Evolutionary conservation across 352 stramenopile species (phyloP).

Genomic region (Pythium chondricola): DNA sequence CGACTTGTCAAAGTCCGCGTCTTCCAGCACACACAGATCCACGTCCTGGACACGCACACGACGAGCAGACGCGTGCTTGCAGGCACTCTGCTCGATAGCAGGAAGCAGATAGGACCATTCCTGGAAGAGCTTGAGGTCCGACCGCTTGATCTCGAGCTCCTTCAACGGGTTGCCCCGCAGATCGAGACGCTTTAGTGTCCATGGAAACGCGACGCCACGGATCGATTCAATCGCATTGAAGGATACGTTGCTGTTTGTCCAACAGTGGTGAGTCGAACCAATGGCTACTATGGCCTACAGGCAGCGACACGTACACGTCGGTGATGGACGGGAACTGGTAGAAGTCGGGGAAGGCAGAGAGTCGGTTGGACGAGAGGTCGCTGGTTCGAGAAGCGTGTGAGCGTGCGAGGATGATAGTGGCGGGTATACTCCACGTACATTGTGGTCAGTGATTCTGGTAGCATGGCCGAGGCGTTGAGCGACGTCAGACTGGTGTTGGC

Average conservation of each 20-base stretch:
- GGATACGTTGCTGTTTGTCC: conserved; percentile 2
- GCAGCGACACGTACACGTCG: conserved; percentile 1
- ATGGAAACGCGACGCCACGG: conserved; percentile 47
- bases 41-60: conserved; percentile 25
- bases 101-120: conserved; percentile 33
- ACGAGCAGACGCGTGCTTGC: conserved; percentile 37
- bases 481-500: conserved; percentile 4
- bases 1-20: conserved; percentile 42
- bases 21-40: conserved; percentile 55
- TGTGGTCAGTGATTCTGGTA: conserved; percentile 1
- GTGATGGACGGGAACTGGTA: conserved; percentile 8
- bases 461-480: conserved; percentile 6
- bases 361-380: conserved; percentile 10
- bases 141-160: conserved; percentile 62
- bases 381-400: neutral
- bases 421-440: conserved; percentile 6
- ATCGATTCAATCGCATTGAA: conserved; percentile 19
- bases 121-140: conserved; percentile 52
- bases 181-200: conserved; percentile 36
- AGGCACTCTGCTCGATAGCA: conserved; percentile 31
- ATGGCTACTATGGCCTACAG: neutral
- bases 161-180: conserved; percentile 44
- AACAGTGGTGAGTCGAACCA: neutral
- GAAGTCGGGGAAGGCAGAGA: conserved; percentile 8
- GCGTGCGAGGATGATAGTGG: too few relatives aligned